Evolutionary conservation across 2,329 filamentous ascomycete species (phyloP).

Genomic region (Penicillium aurantiogriseum): DNA sequence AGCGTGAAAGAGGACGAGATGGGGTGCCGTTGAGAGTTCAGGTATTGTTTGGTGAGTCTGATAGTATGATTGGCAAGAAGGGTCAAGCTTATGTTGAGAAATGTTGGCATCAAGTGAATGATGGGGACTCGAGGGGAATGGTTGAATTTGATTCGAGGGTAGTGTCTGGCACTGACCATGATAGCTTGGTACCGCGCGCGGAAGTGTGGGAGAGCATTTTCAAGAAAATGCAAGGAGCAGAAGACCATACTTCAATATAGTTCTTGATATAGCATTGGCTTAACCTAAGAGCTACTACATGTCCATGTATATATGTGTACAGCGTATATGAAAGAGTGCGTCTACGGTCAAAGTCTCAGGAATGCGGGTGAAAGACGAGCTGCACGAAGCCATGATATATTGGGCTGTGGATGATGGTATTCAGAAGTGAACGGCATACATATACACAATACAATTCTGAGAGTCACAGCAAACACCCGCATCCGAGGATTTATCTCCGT

Average conservation of each 20-base stretch:
- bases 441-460: background rate
- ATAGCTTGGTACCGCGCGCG: slow-evolving; percentile 26
- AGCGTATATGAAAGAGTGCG: background rate
- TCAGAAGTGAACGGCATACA: background rate
- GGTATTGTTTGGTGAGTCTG: slow-evolving; percentile 40
- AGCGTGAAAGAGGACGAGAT: background rate
- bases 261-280: background rate
- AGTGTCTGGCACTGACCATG: slow-evolving; percentile 42
- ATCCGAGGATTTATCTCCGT: too few species aligned
- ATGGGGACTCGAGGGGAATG: slow-evolving; percentile 24
- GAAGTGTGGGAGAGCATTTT: slow-evolving; percentile 21
- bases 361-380: background rate
- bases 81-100: slow-evolving; percentile 46
- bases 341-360: background rate
- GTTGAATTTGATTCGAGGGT: slow-evolving; percentile 37
- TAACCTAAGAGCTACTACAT: background rate
- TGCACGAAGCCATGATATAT: background rate
- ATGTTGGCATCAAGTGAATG: slow-evolving; percentile 35
- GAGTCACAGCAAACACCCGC: background rate
- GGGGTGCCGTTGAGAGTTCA: slow-evolving; percentile 26
- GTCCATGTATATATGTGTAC: background rate
- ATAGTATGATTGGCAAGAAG: slow-evolving; percentile 44
- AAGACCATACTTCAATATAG: background rate
- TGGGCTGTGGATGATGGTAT: background rate
- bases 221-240: background rate